Base-by-base conservation (phyloP, 2,329 filamentous ascomycete species). In the Bipolaris bicolor region DNA sequence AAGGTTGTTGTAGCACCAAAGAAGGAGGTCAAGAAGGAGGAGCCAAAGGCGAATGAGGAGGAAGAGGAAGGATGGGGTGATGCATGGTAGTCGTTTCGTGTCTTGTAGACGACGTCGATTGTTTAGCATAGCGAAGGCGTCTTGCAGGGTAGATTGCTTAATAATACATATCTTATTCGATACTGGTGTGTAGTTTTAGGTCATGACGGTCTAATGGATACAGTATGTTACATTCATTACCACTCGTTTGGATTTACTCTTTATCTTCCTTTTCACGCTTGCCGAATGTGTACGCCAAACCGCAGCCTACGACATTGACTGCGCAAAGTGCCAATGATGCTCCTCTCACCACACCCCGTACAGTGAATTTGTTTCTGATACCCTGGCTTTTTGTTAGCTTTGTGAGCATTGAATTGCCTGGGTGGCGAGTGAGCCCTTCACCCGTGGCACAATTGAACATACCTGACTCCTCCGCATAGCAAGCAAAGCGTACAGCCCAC, bases 401-500 rank as follows among this genome's bases (percentile, higher is more conserved):
- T 52, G 39, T 15, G 18, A 15, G 10, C 15, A 33, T 33, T 9
- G 13, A 22, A 22, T 62, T 16, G 49, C 33, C 10, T 31, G 11
- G 29, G 29, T 31, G 29, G 29, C 10, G 29, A 31, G 29, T 4
- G 10, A 31, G 3, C 29, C 29, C 10, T 31, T 11, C 29, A 31
- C 29, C 29, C 6, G n/a, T 31, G 7, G 20, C 15, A 29, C 16
- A 13, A 6, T 2, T 15, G 20, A 33, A 65, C 69, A 33, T 58
- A 78, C 76, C 66, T 81, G 78, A 58, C 81, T 84, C 64, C 88
- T 79, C 60, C 88, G 79, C 55, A 81, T 75, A 3, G 88, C 88
- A 11, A 90, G 74, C 15, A 89, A 70, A n/a, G 88, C 76, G 65
- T 90, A 90, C 39, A 89, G 69, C 0, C 85, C 86, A 31, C 84